Conservation (phyloP, 352 stramenopile species). For the Blastocystis sp. region DNA sequence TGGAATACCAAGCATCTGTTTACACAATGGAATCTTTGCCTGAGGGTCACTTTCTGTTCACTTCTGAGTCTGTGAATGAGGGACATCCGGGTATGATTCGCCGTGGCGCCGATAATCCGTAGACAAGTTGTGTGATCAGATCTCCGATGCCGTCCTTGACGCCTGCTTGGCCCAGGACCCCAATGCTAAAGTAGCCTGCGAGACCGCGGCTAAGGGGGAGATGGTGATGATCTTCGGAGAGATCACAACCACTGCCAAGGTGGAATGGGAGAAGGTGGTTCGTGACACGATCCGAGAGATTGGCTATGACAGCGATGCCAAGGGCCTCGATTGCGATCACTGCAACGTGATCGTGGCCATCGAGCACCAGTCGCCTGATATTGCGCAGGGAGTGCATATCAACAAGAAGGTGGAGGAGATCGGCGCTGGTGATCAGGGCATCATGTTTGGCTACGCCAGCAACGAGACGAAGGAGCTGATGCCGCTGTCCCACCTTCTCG, state of each 20-base stretch:
- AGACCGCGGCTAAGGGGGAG: slow-evolving; percentile 97
- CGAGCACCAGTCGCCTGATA: slow-evolving; percentile 98
- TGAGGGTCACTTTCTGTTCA: slow-evolving; percentile 86
- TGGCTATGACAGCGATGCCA: slow-evolving; percentile 96
- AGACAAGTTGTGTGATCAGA: slow-evolving; percentile 95
- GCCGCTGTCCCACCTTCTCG: slow-evolving; percentile 94
- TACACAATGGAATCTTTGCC: slow-evolving; percentile 71
- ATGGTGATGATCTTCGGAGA: slow-evolving; percentile 99
- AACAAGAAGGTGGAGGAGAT: slow-evolving; percentile 91
- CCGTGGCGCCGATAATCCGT: slow-evolving; percentile 56
- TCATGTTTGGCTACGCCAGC: slow-evolving; percentile 94
- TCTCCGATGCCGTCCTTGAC: slow-evolving; percentile 96
- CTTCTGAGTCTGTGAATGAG: slow-evolving; percentile 98
- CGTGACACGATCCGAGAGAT: slow-evolving; percentile 97
- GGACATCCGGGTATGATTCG: slow-evolving; percentile 89
- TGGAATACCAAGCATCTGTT: slow-evolving; percentile 70
- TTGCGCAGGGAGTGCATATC: slow-evolving; percentile 94
- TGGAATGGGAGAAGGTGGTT: slow-evolving; percentile 98
- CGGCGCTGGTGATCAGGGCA: slow-evolving; percentile 93
- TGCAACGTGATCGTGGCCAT: slow-evolving; percentile 99
- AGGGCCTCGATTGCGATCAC: slow-evolving; percentile 98
- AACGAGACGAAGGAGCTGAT: slow-evolving; percentile 95
- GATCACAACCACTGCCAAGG: slow-evolving; percentile 95
- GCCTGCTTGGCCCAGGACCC: slow-evolving; percentile 94
- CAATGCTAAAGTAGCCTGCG: slow-evolving; percentile 90